A percentile compares a stretch with the other conserved stretches of the same genome.
These are phyloP conservation scores for Aschersonia sp. DNA, from an alignment of 2,329 filamentous ascomycete species.

Conservation along the genomic window DNA sequence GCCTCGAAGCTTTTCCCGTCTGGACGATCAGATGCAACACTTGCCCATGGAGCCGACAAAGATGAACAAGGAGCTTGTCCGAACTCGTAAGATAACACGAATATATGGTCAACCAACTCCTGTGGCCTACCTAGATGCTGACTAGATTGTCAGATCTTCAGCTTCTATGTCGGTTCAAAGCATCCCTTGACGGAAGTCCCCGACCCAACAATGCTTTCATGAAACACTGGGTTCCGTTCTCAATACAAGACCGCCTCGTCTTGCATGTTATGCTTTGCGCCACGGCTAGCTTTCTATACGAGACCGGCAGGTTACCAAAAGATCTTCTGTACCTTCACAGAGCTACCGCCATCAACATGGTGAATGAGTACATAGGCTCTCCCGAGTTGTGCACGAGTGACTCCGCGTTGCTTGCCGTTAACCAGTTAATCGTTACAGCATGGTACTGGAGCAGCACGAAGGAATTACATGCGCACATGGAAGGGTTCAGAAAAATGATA, in stretches of 20 bases:
- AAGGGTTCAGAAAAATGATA: slow-evolving; percentile 33
- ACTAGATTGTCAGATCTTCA: slow-evolving; percentile 23
- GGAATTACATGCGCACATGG: slow-evolving; percentile 30
- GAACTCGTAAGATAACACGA: slow-evolving; percentile 22
- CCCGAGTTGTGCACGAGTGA: slow-evolving; percentile 24
- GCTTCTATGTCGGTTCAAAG: slow-evolving; percentile 34
- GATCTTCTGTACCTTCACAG: slow-evolving; percentile 27
- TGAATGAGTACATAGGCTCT: slow-evolving; percentile 30
- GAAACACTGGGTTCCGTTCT: slow-evolving; percentile 31
- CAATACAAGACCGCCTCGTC: slow-evolving; percentile 33
- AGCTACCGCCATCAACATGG: slow-evolving; percentile 25
- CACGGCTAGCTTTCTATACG: slow-evolving; percentile 34
- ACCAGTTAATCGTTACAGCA: slow-evolving; percentile 34
- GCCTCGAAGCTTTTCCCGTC: slow-evolving; percentile 9
- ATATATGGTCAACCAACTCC: too few relatives aligned
- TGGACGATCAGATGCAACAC: slow-evolving; percentile 22
- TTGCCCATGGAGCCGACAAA: slow-evolving; percentile 26
- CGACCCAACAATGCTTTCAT: slow-evolving; percentile 28
- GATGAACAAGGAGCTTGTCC: slow-evolving; percentile 31
- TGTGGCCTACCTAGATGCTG: background rate
- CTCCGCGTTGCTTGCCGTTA: slow-evolving; percentile 29
- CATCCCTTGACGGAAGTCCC: slow-evolving; percentile 32
- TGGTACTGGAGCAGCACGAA: slow-evolving; percentile 38
- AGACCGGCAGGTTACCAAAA: slow-evolving; percentile 31
- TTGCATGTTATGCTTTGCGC: slow-evolving; percentile 34